These are phyloP conservation scores for Ganoderma sinense DNA, from an alignment of 1,284 basidiomycete species.

Conservation along the genomic window DNA sequence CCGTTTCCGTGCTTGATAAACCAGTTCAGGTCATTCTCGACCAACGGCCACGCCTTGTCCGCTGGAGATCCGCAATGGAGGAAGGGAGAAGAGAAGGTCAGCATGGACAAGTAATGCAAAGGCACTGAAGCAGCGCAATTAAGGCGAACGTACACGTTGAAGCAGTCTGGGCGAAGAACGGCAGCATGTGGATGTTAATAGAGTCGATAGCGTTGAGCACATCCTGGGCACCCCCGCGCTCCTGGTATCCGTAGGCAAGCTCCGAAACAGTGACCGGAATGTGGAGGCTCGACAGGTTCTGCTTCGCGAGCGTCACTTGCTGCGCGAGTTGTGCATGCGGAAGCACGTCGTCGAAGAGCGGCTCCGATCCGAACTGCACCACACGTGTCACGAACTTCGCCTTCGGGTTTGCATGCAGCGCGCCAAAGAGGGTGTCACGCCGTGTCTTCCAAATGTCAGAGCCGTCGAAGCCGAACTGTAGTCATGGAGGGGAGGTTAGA, in stretches of 20 bases:
- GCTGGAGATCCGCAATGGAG: conserved; percentile 42
- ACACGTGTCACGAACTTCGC: conserved; percentile 74
- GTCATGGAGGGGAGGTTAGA: neutral
- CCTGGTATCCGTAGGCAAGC: conserved; percentile 58
- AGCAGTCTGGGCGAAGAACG: conserved; percentile 71
- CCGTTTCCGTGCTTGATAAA: conserved; percentile 64
- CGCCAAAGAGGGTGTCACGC: conserved; percentile 60
- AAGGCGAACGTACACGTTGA: conserved; percentile 55
- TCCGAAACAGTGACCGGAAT: conserved; percentile 74
- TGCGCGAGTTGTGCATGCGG: conserved; percentile 57
- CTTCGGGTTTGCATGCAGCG: conserved; percentile 67
- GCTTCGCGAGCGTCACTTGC: conserved; percentile 60
- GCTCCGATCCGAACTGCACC: conserved; percentile 80
- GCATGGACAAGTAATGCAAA: neutral
- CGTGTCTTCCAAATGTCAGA: conserved; percentile 61
- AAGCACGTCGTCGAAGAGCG: conserved; percentile 71
- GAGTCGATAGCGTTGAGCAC: conserved; percentile 72
- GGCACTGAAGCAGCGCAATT: neutral
- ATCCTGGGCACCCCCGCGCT: conserved; percentile 57
- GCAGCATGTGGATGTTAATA: conserved; percentile 77
- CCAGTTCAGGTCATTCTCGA: conserved; percentile 65
- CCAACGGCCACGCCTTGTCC: conserved; percentile 67
- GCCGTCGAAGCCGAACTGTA: conserved; percentile 69
- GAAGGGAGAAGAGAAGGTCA: conserved; percentile 7
- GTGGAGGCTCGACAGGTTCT: conserved; percentile 55